Evolutionary conservation across 495 filamentous ascomycete species (phyloP).

Genomic region (Podospora sp.): DNA sequence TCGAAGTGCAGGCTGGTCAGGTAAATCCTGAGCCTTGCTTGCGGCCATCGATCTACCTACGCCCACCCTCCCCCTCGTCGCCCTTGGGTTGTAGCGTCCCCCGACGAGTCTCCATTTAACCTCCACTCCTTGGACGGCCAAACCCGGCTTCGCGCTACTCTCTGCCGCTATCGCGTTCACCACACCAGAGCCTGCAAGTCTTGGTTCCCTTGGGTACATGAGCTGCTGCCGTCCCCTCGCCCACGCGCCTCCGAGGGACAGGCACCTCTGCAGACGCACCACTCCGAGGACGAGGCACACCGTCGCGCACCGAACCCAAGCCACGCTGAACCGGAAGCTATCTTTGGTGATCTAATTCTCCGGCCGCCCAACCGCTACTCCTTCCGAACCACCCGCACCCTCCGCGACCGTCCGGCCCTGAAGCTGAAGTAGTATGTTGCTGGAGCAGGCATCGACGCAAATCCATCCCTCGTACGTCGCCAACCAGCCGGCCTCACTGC

Average conservation of each 20-base stretch:
- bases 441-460: conserved; percentile 41
- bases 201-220: conserved; percentile 34
- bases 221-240: conserved; percentile 37
- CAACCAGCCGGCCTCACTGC: conserved; percentile 32
- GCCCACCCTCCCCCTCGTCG: conserved; percentile 2
- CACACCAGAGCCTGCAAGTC: conserved; percentile 36
- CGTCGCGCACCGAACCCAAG: conserved; percentile 34
- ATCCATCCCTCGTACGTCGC: conserved; percentile 37
- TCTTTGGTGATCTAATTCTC: conserved; percentile 34
- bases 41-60: conserved; percentile 12
- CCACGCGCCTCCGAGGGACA: not conserved
- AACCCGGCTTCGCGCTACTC: conserved; percentile 23
- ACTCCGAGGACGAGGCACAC: conserved; percentile 26
- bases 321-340: conserved; percentile 27
- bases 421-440: conserved; percentile 45
- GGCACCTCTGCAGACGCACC: conserved; percentile 19
- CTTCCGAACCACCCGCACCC: conserved; percentile 25
- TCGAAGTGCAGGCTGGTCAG: conserved; percentile 9
- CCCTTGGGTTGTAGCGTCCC: conserved; percentile 19
- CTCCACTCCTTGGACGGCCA: conserved; percentile 22
- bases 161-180: conserved; percentile 41
- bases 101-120: conserved; percentile 26
- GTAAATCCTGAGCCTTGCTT: conserved; percentile 22
- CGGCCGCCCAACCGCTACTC: conserved; percentile 31
- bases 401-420: conserved; percentile 14